Conservation (phyloP, 1,139 yeast species). For the Lipomyces yarrowii region DNA sequence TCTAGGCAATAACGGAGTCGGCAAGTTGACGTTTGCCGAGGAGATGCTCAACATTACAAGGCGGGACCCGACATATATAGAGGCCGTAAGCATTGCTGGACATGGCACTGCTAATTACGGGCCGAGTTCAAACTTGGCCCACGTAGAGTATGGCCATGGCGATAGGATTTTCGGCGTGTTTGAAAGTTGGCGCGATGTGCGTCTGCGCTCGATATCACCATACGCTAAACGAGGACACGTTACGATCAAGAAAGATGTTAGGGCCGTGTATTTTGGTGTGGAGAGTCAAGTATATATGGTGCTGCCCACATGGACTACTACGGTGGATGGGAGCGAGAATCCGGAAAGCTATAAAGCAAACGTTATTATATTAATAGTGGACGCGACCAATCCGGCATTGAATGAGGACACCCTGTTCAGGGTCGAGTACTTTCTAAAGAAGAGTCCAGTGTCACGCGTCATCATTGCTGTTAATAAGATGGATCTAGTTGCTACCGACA, state of each 20-base stretch:
- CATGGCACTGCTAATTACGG: not conserved
- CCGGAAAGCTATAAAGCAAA: not conserved
- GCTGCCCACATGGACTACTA: not conserved
- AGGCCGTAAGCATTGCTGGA: not conserved
- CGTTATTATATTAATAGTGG: not conserved
- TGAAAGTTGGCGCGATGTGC: not conserved
- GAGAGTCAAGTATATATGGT: not conserved
- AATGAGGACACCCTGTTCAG: not conserved
- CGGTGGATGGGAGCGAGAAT: not conserved
- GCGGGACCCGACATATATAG: not conserved
- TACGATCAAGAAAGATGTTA: not conserved
- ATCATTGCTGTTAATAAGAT: not conserved
- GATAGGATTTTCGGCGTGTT: not conserved
- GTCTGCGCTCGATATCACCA: not conserved
- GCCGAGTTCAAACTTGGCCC: not conserved
- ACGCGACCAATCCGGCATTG: not conserved
- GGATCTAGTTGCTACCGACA: not conserved
- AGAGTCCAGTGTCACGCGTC: not conserved
- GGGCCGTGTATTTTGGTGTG: not conserved
- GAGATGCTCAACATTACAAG: not conserved
- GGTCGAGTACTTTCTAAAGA: not conserved
- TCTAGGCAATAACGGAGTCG: not conserved
- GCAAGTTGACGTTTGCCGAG: not conserved
- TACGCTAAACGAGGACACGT: not conserved
- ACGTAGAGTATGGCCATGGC: not conserved